Base-by-base conservation (phyloP, 2,329 filamentous ascomycete genomes). In the Lachnellula suecica region DNA sequence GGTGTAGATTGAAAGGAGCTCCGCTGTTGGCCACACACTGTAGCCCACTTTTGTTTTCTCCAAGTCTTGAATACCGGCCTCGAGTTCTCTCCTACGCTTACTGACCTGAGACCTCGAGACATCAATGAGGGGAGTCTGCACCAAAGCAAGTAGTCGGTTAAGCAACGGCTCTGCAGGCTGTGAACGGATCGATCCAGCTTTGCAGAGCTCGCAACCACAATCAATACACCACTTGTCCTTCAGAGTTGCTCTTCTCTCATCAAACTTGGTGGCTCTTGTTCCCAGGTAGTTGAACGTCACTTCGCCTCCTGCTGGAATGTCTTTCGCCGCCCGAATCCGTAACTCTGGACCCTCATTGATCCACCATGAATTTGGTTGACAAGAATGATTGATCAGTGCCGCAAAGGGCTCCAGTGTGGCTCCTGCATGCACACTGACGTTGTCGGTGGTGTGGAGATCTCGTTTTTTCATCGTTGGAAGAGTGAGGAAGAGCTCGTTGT, bases 331-430 rank as follows among this genome's bases (percentile, higher is more conserved):
- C 1, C 68, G 63, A 11, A 72, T 60, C 2, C 63, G 59, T 1
- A 70, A 51, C 47, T 70, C 50, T 23, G 49, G 52, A 13, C 68
- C 67, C 42, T 72, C 64, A 19, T 69, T 66, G 44, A 66, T 66
- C 24, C 68, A 55, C 29, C 66, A 57, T 2, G 65, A 63, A 35
- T 73, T 73, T 9, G 69, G 68, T 1, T 66, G 59, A 49, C 71
- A 73, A 0, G 63, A 67, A 58, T 73, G 70, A 55, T 72, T 72
- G 49, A 72, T 66, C 29, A 65, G 52, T 11, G 68, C 62, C 1
- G 63, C 60, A 2, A 63, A 49, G 11, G 67, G 44, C 27, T 72
- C 67, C n/a, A 72, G 52, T 34, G 31, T 34, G 8, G n/a, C n/a
- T n/a, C n/a, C n/a, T n/a, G n/a, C n/a, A n/a, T n/a, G n/a, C n/a